phyloP scores from a whole-genome alignment of 1,284 basidiomycete species.

The Caloboletus firmus region DNA sequence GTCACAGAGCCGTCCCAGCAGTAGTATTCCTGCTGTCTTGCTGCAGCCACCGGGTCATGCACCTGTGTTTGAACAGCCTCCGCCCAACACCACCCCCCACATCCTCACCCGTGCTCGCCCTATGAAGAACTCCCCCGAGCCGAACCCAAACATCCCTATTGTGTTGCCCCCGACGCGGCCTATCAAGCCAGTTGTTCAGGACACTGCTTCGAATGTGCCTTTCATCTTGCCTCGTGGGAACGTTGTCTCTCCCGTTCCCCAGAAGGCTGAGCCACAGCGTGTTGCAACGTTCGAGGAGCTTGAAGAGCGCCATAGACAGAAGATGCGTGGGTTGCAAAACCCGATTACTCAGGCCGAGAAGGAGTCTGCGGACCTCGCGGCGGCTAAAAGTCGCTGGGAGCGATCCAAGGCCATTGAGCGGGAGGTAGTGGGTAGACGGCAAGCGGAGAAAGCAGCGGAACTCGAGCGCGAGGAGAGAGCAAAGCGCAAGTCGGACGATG shows the following conservation, averaged over 20 bases:
- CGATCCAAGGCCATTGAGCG: slow-evolving; percentile 66
- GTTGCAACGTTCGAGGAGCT: slow-evolving; percentile 77
- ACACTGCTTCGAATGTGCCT: slow-evolving; percentile 26
- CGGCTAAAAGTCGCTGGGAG: slow-evolving; percentile 76
- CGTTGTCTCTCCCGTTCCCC: slow-evolving; percentile 48
- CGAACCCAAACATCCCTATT: slow-evolving; percentile 30
- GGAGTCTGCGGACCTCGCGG: slow-evolving; percentile 66
- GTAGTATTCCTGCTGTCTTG: slow-evolving; percentile 47
- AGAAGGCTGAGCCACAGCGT: slow-evolving; percentile 47
- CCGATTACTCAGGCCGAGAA: slow-evolving; percentile 71
- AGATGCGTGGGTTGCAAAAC: slow-evolving; percentile 70
- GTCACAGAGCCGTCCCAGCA: slow-evolving; percentile 38
- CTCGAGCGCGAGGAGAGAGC: slow-evolving; percentile 45
- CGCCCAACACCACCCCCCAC: slow-evolving; percentile 38
- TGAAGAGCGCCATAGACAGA: slow-evolving; percentile 77
- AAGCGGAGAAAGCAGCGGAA: slow-evolving; percentile 67
- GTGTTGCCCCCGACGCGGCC: slow-evolving; percentile 31
- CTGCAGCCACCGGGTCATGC: slow-evolving; percentile 60
- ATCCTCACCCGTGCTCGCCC: slow-evolving; percentile 65
- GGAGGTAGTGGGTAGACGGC: slow-evolving; percentile 63
- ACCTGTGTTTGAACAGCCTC: slow-evolving; percentile 28
- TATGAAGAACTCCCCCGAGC: slow-evolving; percentile 27
- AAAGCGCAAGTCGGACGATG: slow-evolving; percentile 47
- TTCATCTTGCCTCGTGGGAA: slow-evolving; percentile 34
- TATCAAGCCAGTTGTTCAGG: slow-evolving; percentile 19